phyloP scores from a whole-genome alignment of 2,329 filamentous ascomycete genomes.

The Colletotrichum gloeosporioides region DNA sequence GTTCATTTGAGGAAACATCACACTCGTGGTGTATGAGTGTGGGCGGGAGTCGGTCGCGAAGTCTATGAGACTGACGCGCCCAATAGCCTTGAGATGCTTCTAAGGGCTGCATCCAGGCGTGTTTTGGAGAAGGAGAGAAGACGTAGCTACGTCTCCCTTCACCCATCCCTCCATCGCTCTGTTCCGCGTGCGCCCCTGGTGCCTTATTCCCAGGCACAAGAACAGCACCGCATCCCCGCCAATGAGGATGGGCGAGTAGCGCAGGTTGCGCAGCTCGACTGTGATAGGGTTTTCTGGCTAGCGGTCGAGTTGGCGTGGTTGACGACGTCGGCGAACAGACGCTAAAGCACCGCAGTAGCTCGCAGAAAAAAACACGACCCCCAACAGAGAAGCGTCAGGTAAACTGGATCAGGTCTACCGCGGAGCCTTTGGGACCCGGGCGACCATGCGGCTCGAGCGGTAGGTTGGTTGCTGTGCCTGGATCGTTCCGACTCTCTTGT shows the following conservation, averaged over 20 bases:
- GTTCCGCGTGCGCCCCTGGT: neutral
- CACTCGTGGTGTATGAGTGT: neutral
- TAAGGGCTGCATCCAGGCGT: neutral
- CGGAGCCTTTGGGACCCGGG: neutral
- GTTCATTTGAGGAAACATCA: neutral
- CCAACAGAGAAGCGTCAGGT: neutral
- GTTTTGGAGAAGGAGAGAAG: neutral
- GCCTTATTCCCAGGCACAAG: neutral
- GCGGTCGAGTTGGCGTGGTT: neutral
- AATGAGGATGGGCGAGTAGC: neutral
- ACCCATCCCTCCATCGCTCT: neutral
- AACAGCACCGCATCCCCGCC: neutral
- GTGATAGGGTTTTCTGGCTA: conserved; percentile 6
- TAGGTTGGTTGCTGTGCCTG: conserved; percentile 1
- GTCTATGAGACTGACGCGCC: neutral
- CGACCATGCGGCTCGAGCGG: conserved; percentile 15
- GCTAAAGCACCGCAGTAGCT: neutral
- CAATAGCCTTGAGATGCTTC: neutral
- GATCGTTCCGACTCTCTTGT: neutral
- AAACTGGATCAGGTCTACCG: neutral
- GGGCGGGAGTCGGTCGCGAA: neutral
- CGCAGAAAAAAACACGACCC: neutral
- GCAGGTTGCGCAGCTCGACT: neutral
- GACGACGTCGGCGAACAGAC: conserved; percentile 18
- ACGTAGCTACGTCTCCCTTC: neutral